Conservation (phyloP, 2,329 filamentous ascomycete species). For the Macroventuria anomochaeta region DNA sequence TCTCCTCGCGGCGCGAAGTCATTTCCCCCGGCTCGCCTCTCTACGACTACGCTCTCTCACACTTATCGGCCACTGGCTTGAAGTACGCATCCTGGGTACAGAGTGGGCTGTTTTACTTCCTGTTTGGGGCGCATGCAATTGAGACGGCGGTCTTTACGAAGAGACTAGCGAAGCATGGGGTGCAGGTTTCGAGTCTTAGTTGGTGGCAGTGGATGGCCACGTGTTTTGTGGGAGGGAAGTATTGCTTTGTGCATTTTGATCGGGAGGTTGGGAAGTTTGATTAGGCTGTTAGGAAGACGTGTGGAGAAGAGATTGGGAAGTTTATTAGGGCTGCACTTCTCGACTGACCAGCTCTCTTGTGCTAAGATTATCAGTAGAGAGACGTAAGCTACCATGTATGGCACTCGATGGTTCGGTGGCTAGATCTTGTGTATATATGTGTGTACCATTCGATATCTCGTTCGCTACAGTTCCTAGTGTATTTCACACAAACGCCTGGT, state of each 20-base stretch:
- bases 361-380: no score
- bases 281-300: not conserved
- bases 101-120: conserved; percentile 30
- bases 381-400: no score
- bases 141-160: conserved; percentile 30
- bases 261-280: conserved; percentile 17
- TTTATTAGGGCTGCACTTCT: no score
- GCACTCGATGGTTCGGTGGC: not conserved
- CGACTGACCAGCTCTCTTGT: no score
- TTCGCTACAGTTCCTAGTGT: conserved; percentile 5
- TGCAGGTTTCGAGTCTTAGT: conserved; percentile 20
- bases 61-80: conserved; percentile 14
- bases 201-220: conserved; percentile 37
- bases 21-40: conserved; percentile 29
- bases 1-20: conserved; percentile 24
- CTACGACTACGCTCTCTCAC: conserved; percentile 21
- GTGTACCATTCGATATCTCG: conserved; percentile 1
- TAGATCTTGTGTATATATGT: not conserved
- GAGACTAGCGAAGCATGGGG: conserved; percentile 23
- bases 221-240: conserved; percentile 34
- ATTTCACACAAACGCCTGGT: conserved; percentile 23
- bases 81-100: conserved; percentile 31
- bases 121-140: conserved; percentile 31
- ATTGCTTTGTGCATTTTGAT: conserved; percentile 33
- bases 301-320: not conserved